Base-by-base conservation (phyloP, 2,329 filamentous ascomycete species). In the Phoma sp. region DNA sequence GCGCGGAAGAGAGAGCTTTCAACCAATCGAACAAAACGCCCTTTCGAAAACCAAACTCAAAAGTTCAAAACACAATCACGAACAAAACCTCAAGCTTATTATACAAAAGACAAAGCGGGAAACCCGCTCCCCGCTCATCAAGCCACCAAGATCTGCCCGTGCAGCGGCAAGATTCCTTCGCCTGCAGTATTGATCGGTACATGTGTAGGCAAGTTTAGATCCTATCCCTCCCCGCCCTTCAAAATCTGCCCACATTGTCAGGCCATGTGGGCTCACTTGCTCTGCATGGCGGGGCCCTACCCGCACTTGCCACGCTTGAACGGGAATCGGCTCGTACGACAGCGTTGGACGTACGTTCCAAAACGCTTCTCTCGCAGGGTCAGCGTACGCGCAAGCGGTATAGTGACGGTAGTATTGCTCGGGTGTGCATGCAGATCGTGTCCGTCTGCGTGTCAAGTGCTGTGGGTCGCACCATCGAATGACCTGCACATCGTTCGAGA, bases 191-290 rank as follows among this genome's bases (percentile, higher is more conserved):
- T n/a, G 19, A 19, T 31, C 27, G 41, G 43, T 41, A 47, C 22
- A 24, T 24, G 6, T 17, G 17, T 17, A 17, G 17, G 25, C 25
- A 22, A 22, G 37, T 29, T 31, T 12, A 31, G 29, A 31, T 13
- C 29, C 29, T 31, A 13, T 13, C 4, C 29, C 12, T 12, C 12
- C 29, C 32, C 17, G 17, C 17, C 17, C 32, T 36, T 37, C 24
- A 22, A 33, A 46, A 58, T 47, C 45, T 58, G 55, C 50, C 45
- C 55, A 54, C 45, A 51, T 46, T 46, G 43, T 59, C 43, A 56
- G 56, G 35, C 56, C 52, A 52, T 49, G 22, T 52, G 21, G 56
- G 33, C 53, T 58, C 45, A 58, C 49, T 32, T n/a, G 31, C 31
- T 37, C 31, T 37, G 38, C 38, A 43, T 40, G 29, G 39, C 37